These are phyloP conservation scores for Arabis hirsuta DNA, from an alignment of 345 rosid genomes.

Conservation along the genomic window DNA sequence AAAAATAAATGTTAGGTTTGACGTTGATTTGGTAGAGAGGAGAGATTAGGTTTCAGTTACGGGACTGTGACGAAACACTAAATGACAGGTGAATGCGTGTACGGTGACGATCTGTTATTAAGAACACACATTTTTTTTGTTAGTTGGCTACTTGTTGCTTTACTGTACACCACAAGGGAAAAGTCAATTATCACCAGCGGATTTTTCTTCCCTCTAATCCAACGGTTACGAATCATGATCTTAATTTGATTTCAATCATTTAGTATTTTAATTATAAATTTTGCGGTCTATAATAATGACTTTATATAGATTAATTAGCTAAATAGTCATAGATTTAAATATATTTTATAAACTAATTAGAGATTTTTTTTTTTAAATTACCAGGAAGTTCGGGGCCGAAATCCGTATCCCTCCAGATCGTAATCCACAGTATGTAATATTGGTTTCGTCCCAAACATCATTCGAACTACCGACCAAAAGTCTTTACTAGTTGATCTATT, in stretches of 20 bases:
- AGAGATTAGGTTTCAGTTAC: slow-evolving; percentile 26
- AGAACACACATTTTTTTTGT: neutral
- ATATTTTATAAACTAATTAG: no score
- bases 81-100: slow-evolving; percentile 25
- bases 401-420: no score
- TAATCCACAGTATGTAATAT: no score
- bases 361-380: neutral
- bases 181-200: slow-evolving; percentile 35
- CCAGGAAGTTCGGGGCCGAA: no score
- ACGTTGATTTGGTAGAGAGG: slow-evolving; percentile 34
- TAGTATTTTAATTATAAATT: neutral
- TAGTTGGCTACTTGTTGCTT: slow-evolving; percentile 16
- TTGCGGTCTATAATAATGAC: neutral
- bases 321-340: neutral
- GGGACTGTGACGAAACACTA: slow-evolving; percentile 31
- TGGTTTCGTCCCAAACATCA: no score
- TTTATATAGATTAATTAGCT: neutral
- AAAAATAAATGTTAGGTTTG: slow-evolving; percentile 15
- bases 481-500: no score
- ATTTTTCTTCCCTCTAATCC: neutral
- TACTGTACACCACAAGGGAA: neutral
- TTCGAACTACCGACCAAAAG: no score
- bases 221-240: neutral
- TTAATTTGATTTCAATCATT: neutral
- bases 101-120: slow-evolving; percentile 21